Evolutionary conservation across 208 protist genomes (phyloP).

Genomic region (Kentomonas sorsogonicus): DNA sequence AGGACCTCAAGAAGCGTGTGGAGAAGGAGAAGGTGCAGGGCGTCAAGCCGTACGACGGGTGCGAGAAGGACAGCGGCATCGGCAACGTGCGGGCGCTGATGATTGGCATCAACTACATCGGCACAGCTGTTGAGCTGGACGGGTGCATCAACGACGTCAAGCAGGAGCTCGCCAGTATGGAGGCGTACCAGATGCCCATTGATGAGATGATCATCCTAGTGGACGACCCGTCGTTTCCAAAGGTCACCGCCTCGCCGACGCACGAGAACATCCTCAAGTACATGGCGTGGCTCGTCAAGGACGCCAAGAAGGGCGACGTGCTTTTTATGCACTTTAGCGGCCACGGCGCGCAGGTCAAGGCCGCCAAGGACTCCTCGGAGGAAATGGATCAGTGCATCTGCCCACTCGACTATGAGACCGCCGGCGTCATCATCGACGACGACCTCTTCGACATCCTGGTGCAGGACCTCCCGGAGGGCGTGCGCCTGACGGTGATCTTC

Average conservation of each 20-base stretch:
- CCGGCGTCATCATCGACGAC: conserved; percentile 84
- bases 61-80: conserved; percentile 46
- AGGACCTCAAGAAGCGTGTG: too few species aligned
- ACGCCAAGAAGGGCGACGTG: conserved; percentile 76
- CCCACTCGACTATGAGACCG: conserved; percentile 64
- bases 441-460: conserved; percentile 83
- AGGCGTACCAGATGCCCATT: conserved; percentile 78
- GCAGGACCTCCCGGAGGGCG: conserved; percentile 56
- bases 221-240: conserved; percentile 71
- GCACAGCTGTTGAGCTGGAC: conserved; percentile 42
- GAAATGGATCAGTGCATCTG: conserved; percentile 78
- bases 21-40: conserved; percentile 29
- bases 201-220: conserved; percentile 80
- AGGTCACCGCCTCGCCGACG: conserved; percentile 68
- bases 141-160: conserved; percentile 87
- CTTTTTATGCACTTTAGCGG: conserved; percentile 90
- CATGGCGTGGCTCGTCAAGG: conserved; percentile 79
- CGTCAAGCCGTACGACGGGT: conserved; percentile 60
- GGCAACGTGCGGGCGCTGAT: conserved; percentile 87
- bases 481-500: conserved; percentile 88
- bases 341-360: conserved; percentile 68
- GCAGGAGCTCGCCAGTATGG: conserved; percentile 71
- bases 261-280: conserved; percentile 83
- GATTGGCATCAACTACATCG: conserved; percentile 91
- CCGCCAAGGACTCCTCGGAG: conserved; percentile 51